Evolutionary conservation across 345 rosid genomes (phyloP).

Genomic region (Anacardium occidentale): DNA sequence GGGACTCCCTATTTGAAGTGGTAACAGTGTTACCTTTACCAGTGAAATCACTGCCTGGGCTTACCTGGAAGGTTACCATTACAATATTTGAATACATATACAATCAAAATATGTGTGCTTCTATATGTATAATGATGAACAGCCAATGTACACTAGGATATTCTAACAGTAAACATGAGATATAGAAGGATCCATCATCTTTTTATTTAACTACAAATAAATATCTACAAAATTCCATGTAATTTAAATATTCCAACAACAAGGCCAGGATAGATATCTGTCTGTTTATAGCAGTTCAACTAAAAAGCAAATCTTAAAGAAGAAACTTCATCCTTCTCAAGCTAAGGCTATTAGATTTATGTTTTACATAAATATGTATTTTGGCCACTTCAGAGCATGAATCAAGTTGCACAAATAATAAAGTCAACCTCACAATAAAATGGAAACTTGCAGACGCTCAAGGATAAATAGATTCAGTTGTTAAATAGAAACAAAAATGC

Average conservation of each 20-base stretch:
- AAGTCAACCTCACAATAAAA: not conserved
- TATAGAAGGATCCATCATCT: not conserved
- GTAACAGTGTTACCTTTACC: constrained; percentile 15
- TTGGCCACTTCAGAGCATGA: no score
- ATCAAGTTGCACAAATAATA: no score
- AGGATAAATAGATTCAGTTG: not conserved
- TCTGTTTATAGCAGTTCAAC: no score
- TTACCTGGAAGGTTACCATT: constrained; percentile 35
- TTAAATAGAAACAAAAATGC: not conserved
- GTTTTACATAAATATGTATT: no score
- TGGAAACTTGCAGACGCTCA: not conserved
- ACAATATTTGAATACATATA: constrained; percentile 1
- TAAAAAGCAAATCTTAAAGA: not conserved
- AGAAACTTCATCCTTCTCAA: not conserved
- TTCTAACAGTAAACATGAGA: no score
- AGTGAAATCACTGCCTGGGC: constrained; percentile 27
- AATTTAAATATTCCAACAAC: no score
- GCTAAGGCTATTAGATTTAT: not conserved
- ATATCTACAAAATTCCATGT: no score
- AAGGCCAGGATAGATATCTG: no score
- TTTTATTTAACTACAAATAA: not conserved
- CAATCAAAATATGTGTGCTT: not conserved
- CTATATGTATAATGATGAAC: not conserved
- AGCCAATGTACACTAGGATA: no score
- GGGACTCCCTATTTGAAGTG: constrained; percentile 24